phyloP scores from a whole-genome alignment of 2,329 filamentous ascomycete species.

The Fusarium sp. region DNA sequence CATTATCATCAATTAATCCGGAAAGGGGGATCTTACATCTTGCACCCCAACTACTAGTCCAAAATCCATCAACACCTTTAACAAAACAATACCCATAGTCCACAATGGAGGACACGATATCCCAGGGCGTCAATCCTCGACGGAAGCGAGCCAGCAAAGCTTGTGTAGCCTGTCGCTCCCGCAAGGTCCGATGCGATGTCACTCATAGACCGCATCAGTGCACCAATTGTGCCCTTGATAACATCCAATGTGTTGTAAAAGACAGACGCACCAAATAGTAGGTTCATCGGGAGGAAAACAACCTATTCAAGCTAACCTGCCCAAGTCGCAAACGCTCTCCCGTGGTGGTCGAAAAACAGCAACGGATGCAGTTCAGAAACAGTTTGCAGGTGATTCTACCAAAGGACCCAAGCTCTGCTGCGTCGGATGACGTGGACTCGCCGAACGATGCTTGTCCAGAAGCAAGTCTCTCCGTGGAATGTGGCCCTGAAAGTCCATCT shows the following conservation, averaged over 20 bases:
- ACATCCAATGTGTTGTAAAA: slow-evolving; percentile 16
- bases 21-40: neutral
- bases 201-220: slow-evolving; percentile 12
- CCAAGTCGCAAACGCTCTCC: neutral
- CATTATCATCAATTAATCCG: neutral
- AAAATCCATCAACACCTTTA: neutral
- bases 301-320: neutral
- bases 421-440: neutral
- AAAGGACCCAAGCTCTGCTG: neutral
- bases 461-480: neutral
- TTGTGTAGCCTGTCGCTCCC: slow-evolving; percentile 11
- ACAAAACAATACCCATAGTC: fast-evolving
- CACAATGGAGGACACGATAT: neutral
- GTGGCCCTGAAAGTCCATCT: neutral
- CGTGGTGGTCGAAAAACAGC: neutral
- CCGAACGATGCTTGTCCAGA: neutral
- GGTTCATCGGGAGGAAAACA: neutral
- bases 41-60: neutral
- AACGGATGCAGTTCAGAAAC: neutral
- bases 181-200: slow-evolving; percentile 27
- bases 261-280: slow-evolving; percentile 19
- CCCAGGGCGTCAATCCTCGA: neutral
- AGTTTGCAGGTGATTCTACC: neutral
- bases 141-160: slow-evolving; percentile 18
- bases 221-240: slow-evolving; percentile 24